Conservation (phyloP, 768 basidiomycete species). For the Tephrocybe sp. region DNA sequence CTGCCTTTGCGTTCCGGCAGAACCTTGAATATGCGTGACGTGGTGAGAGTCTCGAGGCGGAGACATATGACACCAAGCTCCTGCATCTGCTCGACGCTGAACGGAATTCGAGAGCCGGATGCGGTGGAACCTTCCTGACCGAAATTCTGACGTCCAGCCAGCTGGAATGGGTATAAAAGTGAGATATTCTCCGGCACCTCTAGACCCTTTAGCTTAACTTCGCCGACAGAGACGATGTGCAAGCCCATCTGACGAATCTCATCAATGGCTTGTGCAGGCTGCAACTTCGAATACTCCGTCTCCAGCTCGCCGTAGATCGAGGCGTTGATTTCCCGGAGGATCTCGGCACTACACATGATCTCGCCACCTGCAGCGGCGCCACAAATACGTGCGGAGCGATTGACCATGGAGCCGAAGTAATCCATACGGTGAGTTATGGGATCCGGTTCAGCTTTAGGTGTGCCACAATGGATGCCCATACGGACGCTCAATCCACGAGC, state of each 20-base stretch:
- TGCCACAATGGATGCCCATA: constrained; percentile 96
- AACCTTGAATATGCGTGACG: constrained; percentile 55
- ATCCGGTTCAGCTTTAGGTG: constrained; percentile 87
- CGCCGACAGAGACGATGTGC: constrained; percentile 73
- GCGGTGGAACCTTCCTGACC: constrained; percentile 27
- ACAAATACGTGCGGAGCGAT: constrained; percentile 84
- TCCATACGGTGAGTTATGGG: constrained; percentile 95
- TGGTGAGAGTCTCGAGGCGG: constrained; percentile 74
- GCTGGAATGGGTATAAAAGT: constrained; percentile 72
- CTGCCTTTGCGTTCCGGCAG: constrained; percentile 43
- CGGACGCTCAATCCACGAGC: constrained; percentile 90
- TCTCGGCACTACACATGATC: constrained; percentile 87
- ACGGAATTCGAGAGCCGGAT: constrained; percentile 54
- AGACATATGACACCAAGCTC: constrained; percentile 72
- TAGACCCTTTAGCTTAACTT: constrained; percentile 91
- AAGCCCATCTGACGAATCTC: constrained; percentile 74
- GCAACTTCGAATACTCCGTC: constrained; percentile 58
- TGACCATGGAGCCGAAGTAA: constrained; percentile 96
- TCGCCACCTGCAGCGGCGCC: constrained; percentile 88
- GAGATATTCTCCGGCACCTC: constrained; percentile 88
- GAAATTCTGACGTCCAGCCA: constrained; percentile 67
- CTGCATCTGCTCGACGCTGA: constrained; percentile 71
- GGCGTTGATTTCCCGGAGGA: constrained; percentile 77
- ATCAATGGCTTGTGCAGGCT: constrained; percentile 62
- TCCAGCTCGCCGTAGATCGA: constrained; percentile 54